Evolutionary conservation across 352 stramenopile genomes (phyloP).

Genomic region (Pelagophyceae sp.): DNA sequence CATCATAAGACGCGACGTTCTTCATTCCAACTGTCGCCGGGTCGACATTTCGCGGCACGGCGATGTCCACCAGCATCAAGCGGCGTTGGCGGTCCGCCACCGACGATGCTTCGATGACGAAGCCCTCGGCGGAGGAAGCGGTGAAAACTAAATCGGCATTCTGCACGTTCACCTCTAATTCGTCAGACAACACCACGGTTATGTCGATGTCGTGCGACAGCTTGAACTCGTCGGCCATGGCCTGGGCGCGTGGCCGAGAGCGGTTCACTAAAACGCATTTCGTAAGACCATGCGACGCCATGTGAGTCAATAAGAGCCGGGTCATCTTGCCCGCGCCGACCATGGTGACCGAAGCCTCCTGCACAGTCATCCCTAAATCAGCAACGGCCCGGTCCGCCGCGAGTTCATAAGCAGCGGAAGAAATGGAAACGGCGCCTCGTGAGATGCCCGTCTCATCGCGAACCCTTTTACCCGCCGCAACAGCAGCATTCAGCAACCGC

Average conservation of each 20-base stretch:
- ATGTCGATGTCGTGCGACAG: slow-evolving; percentile 29
- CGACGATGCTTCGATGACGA: slow-evolving; percentile 57
- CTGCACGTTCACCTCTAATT: slow-evolving; percentile 19
- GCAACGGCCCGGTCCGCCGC: slow-evolving; percentile 49
- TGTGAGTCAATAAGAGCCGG: slow-evolving; percentile 65
- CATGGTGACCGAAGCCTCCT: slow-evolving; percentile 57
- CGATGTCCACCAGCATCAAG: slow-evolving; percentile 77
- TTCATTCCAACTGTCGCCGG: slow-evolving; percentile 51
- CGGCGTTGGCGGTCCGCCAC: slow-evolving; percentile 42
- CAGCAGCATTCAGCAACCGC: slow-evolving; percentile 64
- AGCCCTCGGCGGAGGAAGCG: slow-evolving; percentile 56
- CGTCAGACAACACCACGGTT: slow-evolving; percentile 22
- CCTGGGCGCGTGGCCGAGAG: slow-evolving; percentile 35
- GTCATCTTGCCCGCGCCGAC: slow-evolving; percentile 76
- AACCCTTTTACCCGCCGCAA: slow-evolving; percentile 68
- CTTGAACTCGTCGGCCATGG: slow-evolving; percentile 33
- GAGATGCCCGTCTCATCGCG: slow-evolving; percentile 68
- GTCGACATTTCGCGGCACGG: slow-evolving; percentile 70
- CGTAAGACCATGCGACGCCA: slow-evolving; percentile 61
- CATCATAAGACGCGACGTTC: slow-evolving; percentile 61
- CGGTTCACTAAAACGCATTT: slow-evolving; percentile 74
- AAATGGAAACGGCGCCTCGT: slow-evolving; percentile 71
- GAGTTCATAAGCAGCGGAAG: slow-evolving; percentile 66
- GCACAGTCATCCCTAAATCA: slow-evolving; percentile 60
- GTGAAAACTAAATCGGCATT: slow-evolving; percentile 71